Conservation (phyloP, 306 rosid species). For the Nissolia schottii region DNA sequence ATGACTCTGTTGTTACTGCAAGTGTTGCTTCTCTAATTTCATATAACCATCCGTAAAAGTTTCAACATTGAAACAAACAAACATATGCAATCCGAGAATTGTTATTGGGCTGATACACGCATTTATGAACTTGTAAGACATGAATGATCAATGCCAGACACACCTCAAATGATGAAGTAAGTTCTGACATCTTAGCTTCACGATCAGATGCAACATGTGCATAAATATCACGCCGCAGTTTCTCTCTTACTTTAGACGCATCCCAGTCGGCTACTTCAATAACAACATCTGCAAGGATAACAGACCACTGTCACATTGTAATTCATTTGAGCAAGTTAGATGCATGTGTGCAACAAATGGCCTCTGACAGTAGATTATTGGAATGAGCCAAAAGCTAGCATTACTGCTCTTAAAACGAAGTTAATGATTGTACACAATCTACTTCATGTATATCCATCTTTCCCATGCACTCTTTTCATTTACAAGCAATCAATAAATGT, state of each 20-base stretch:
- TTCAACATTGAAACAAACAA: neutral
- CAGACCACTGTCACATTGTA: slow-evolving; percentile 20
- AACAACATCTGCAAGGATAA: slow-evolving; percentile 60
- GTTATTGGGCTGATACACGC: neutral
- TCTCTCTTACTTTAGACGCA: slow-evolving; percentile 75
- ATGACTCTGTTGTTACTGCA: neutral
- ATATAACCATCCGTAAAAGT: neutral
- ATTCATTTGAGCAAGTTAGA: slow-evolving; percentile 2
- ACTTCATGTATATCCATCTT: neutral
- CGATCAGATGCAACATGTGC: slow-evolving; percentile 59
- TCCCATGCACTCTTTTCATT: neutral
- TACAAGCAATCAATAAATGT: neutral
- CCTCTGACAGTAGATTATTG: neutral
- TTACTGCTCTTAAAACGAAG: neutral
- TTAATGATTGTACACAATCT: neutral
- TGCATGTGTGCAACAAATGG: neutral
- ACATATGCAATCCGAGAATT: neutral
- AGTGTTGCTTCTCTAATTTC: neutral
- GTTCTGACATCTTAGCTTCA: slow-evolving; percentile 67
- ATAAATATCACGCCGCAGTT: slow-evolving; percentile 75
- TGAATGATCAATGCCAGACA: neutral
- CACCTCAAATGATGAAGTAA: slow-evolving; percentile 65
- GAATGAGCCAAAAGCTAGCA: neutral
- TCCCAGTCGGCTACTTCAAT: slow-evolving; percentile 72
- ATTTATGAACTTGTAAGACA: neutral